Evolutionary conservation across 1,139 yeast species (phyloP).

Genomic region (Candida pseudocylindracea): DNA sequence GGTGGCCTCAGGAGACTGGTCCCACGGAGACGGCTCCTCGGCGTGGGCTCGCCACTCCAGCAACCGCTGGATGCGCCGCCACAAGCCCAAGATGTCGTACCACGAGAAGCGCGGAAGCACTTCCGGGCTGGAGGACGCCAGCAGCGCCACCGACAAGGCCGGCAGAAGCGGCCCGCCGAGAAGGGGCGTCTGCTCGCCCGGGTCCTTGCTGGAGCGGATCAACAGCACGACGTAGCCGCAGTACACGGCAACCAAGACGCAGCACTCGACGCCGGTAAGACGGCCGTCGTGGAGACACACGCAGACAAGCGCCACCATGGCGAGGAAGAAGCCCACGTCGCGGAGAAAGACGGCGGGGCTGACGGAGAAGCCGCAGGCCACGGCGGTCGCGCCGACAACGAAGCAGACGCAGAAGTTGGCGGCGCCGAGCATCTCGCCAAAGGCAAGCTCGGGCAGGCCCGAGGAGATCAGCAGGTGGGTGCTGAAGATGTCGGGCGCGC

Average conservation of each 20-base stretch:
- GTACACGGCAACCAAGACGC: constrained; percentile 26
- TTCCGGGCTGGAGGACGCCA: too few relatives aligned
- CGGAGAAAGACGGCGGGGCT: constrained; percentile 24
- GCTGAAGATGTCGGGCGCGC: constrained; percentile 75
- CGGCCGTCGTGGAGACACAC: constrained; percentile 19
- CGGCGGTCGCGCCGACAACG: constrained; percentile 55
- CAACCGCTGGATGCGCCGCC: too few relatives aligned
- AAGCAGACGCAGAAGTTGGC: constrained; percentile 57
- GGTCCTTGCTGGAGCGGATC: constrained; percentile 2
- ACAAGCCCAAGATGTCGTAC: too few relatives aligned
- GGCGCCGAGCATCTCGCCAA: constrained; percentile 80
- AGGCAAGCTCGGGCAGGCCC: constrained; percentile 52
- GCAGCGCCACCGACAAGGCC: too few relatives aligned
- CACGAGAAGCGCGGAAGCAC: too few relatives aligned
- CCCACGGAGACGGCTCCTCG: too few relatives aligned
- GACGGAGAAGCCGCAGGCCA: constrained; percentile 44
- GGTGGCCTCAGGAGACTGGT: too few relatives aligned
- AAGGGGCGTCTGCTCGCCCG: too few relatives aligned
- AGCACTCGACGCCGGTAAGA: constrained; percentile 21
- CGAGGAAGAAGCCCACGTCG: constrained; percentile 29
- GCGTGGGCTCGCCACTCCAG: too few relatives aligned
- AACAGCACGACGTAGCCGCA: constrained; percentile 26
- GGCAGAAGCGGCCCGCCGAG: too few relatives aligned
- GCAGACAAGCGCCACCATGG: constrained; percentile 19
- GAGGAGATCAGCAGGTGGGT: constrained; percentile 62